phyloP scores from a whole-genome alignment of 1,139 yeast genomes.

The Yamadazyma epiphylla region DNA sequence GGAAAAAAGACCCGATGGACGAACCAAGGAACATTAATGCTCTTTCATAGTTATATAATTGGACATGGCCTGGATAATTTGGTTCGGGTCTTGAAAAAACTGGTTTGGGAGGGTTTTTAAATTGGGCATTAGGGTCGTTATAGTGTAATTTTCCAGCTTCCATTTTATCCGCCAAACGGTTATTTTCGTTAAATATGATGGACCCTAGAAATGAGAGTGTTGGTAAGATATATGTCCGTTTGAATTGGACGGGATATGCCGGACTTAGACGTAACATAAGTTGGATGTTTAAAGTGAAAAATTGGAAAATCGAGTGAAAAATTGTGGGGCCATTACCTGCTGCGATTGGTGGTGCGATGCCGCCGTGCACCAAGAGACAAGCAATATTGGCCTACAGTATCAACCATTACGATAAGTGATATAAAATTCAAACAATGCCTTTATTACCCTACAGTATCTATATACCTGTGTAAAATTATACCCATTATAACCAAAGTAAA shows the following conservation, averaged over 20 bases:
- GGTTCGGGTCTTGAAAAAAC: constrained; percentile 40
- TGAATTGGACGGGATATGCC: not conserved
- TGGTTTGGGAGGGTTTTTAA: constrained; percentile 25
- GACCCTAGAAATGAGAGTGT: too few relatives aligned
- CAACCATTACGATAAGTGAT: too few relatives aligned
- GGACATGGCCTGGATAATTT: constrained; percentile 78
- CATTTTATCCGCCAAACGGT: constrained; percentile 55
- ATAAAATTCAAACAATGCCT: too few relatives aligned
- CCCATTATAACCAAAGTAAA: constrained; percentile 6
- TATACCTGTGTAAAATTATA: constrained; percentile 7
- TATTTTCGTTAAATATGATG: constrained; percentile 44
- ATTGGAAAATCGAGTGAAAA: constrained; percentile 12
- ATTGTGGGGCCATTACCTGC: too few relatives aligned
- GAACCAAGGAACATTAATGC: constrained; percentile 65
- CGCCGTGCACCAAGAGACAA: too few relatives aligned
- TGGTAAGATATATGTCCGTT: too few relatives aligned
- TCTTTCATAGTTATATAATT: constrained; percentile 63
- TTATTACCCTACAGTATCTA: too few relatives aligned
- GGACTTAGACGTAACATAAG: not conserved
- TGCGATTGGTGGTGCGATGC: too few relatives aligned
- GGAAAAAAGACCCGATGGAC: constrained; percentile 77
- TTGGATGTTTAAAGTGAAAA: constrained; percentile 1
- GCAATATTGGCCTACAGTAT: too few relatives aligned
- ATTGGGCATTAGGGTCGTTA: constrained; percentile 28
- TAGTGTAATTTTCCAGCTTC: constrained; percentile 52